A percentile compares a stretch with the other conserved stretches of the same genome.
Conservation (phyloP, 257 asterid species). For the Craterostigma plantagineum region DNA sequence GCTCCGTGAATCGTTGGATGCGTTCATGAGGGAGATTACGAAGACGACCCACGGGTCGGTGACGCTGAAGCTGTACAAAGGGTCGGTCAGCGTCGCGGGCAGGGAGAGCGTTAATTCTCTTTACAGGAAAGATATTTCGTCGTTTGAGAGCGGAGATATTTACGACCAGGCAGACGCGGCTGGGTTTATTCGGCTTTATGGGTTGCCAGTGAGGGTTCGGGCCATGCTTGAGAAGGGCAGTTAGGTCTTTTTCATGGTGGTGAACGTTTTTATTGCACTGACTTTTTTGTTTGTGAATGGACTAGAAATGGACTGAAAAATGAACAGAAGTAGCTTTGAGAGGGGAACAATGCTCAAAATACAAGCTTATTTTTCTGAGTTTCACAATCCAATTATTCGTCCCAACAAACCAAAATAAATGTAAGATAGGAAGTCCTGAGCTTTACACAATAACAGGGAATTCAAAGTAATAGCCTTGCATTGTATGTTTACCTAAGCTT, state of each 20-base stretch:
- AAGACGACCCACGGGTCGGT: constrained; percentile 66
- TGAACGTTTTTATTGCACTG: no score
- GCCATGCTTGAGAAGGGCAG: constrained; percentile 30
- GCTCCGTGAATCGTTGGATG: constrained; percentile 78
- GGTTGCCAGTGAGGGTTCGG: constrained; percentile 75
- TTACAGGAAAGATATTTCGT: constrained; percentile 75
- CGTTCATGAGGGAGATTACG: constrained; percentile 83
- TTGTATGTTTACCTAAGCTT: constrained; percentile 4
- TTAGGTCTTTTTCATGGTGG: no score
- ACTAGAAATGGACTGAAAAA: no score
- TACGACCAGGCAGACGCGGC: constrained; percentile 93
- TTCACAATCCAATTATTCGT: neutral
- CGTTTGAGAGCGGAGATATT: constrained; percentile 80
- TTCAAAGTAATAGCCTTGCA: no score
- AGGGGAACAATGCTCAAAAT: no score
- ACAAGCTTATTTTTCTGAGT: no score
- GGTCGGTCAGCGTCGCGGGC: constrained; percentile 47
- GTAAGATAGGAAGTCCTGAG: neutral
- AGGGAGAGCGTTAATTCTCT: constrained; percentile 59
- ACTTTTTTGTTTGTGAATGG: no score
- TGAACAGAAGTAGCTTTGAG: no score
- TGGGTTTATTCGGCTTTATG: constrained; percentile 75
- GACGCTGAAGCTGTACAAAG: constrained; percentile 75
- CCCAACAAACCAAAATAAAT: neutral
- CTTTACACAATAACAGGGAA: neutral